Percentiles rank a stretch among this genome's conserved stretches.
These are phyloP conservation scores for Tritrichomonas musculus DNA, from an alignment of 208 protist species.

Conservation along the genomic window DNA sequence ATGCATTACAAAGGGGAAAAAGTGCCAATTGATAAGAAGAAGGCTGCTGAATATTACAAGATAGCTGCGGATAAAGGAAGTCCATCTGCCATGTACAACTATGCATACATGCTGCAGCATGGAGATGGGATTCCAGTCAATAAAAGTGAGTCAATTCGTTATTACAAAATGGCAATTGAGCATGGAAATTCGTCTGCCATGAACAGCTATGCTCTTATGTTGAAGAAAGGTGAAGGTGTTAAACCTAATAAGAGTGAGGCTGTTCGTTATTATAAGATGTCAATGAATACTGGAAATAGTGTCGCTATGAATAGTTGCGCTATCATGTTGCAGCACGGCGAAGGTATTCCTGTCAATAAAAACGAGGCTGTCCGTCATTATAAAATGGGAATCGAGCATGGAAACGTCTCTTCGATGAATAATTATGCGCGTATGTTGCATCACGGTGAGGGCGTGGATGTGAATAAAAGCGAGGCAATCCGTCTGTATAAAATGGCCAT, in stretches of 20 bases:
- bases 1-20: neutral
- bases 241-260: neutral
- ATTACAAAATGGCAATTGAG: neutral
- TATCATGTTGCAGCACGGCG: neutral
- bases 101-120: neutral
- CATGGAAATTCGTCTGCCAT: neutral
- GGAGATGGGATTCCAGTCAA: neutral
- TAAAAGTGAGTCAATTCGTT: neutral
- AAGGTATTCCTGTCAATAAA: neutral
- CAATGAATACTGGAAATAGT: no score
- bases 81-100: neutral
- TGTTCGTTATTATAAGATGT: no score
- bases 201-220: neutral
- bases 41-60: neutral
- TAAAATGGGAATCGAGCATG: neutral
- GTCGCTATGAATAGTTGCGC: neutral
- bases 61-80: neutral
- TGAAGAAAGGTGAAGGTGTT: neutral
- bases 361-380: neutral
- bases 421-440: neutral
- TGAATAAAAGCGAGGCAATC: neutral
- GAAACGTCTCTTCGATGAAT: neutral
- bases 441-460: neutral
- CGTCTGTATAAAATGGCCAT: neutral
- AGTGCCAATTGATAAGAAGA: neutral